Evolutionary conservation across 73 alveolate species (phyloP).

Genomic region (Paramecium octaurelia): DNA sequence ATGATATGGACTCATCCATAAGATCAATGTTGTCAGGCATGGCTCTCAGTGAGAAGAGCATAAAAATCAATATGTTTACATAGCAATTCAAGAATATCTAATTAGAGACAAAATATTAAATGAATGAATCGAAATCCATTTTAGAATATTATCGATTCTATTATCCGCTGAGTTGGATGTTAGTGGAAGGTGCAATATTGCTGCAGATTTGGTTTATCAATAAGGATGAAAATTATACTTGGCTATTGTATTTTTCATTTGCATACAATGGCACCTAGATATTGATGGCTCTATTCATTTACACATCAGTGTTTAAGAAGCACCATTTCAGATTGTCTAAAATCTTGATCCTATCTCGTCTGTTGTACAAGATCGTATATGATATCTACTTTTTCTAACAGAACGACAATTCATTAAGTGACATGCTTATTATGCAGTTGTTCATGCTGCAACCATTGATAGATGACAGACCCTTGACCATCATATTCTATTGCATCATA

Average conservation of each 20-base stretch:
- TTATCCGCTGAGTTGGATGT: slow-evolving; percentile 15
- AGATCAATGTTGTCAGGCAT: not conserved
- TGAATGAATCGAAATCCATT: not conserved
- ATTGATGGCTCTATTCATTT: not conserved
- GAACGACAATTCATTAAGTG: not conserved
- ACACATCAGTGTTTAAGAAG: not conserved
- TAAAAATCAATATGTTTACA: not conserved
- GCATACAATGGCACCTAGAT: not conserved
- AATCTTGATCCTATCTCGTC: not conserved
- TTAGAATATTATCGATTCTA: not conserved
- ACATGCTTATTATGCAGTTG: slow-evolving; percentile 32
- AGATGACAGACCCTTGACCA: not conserved
- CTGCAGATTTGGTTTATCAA: not conserved
- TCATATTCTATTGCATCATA: not conserved
- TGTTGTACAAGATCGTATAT: not conserved
- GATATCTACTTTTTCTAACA: not conserved
- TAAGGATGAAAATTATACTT: not conserved
- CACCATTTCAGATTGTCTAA: not conserved
- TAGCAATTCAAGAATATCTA: not conserved
- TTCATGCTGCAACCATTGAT: slow-evolving; percentile 22
- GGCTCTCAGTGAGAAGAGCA: not conserved
- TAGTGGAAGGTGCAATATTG: slow-evolving; percentile 26
- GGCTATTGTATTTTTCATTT: slow-evolving; percentile 7
- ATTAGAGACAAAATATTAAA: not conserved
- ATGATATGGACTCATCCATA: not conserved